phyloP scores from a whole-genome alignment of 2,329 filamentous ascomycete species.

The Botrytis porri region DNA sequence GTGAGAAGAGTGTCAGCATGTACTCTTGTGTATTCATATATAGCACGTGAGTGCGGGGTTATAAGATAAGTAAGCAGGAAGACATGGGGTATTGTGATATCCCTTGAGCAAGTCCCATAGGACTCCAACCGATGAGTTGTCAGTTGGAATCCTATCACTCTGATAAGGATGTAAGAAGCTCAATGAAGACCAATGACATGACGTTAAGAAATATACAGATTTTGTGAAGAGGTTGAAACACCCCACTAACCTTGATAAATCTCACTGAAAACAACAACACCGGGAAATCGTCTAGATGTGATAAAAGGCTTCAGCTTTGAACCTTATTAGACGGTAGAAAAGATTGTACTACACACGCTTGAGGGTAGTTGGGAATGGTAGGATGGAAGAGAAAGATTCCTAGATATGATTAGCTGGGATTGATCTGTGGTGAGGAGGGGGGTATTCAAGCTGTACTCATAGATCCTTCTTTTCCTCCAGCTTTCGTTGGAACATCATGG shows the following conservation, averaged over 20 bases:
- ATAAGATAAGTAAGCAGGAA: conserved; percentile 17
- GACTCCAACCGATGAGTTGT: conserved; percentile 8
- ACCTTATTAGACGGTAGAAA: background rate
- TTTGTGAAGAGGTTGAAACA: conserved; percentile 1
- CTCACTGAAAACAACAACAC: conserved; percentile 85
- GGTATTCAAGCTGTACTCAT: conserved; percentile 47
- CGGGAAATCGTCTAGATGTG: conserved; percentile 65
- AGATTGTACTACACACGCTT: conserved; percentile 57
- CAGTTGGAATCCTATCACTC: background rate
- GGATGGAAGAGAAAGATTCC: conserved; percentile 90
- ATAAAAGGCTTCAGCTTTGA: conserved; percentile 20
- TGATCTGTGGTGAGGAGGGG: background rate
- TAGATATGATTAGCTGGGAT: conserved; percentile 40
- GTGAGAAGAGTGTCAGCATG: conserved; percentile 8
- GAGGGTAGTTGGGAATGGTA: conserved; percentile 77
- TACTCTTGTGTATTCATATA: background rate
- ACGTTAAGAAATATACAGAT: background rate
- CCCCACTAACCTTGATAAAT: conserved; percentile 78
- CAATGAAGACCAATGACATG: background rate
- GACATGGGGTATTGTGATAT: background rate
- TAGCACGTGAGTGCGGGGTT: conserved; percentile 19
- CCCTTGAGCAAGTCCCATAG: background rate
- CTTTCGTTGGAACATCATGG: conserved; percentile 57
- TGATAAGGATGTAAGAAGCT: background rate
- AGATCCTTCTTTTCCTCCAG: conserved; percentile 49